Conservation (phyloP, 2,329 filamentous ascomycete genomes). For the Fusarium transvaalense region DNA sequence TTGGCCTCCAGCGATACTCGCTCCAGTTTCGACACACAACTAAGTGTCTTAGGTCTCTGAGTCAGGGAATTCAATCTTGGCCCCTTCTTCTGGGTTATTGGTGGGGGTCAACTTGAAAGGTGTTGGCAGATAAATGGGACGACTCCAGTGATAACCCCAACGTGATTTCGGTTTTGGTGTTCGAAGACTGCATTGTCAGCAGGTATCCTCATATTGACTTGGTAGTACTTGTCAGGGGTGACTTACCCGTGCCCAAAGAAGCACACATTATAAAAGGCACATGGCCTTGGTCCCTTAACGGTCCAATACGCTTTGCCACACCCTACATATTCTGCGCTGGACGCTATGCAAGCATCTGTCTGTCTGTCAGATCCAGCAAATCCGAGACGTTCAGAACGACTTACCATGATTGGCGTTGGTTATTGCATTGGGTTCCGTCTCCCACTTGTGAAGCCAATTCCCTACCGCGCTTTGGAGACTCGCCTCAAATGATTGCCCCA, state of each 20-base stretch:
- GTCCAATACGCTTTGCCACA: background rate
- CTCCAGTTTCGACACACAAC: background rate
- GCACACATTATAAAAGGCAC: background rate
- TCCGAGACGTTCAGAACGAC: background rate
- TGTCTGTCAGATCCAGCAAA: background rate
- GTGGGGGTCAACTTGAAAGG: background rate
- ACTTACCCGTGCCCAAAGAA: background rate
- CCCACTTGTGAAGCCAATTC: slow-evolving; percentile 48
- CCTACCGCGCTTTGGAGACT: slow-evolving; percentile 50
- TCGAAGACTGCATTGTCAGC: background rate
- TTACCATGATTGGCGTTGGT: background rate
- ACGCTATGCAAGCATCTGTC: background rate
- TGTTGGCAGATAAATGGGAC: background rate
- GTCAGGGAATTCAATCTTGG: background rate
- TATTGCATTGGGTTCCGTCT: background rate
- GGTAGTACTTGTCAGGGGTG: background rate
- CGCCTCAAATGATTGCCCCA: slow-evolving; percentile 35
- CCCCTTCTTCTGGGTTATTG: background rate
- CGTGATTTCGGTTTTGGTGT: background rate
- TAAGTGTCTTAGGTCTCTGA: background rate
- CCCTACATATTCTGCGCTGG: background rate
- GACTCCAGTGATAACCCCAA: background rate
- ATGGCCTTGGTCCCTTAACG: background rate
- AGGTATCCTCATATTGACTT: background rate
- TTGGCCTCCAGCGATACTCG: too few relatives aligned